Percentiles rank a stretch among this genome's conserved stretches.
These are phyloP conservation scores for Boletales sp. DNA, from an alignment of 768 basidiomycete genomes.

Conservation along the genomic window DNA sequence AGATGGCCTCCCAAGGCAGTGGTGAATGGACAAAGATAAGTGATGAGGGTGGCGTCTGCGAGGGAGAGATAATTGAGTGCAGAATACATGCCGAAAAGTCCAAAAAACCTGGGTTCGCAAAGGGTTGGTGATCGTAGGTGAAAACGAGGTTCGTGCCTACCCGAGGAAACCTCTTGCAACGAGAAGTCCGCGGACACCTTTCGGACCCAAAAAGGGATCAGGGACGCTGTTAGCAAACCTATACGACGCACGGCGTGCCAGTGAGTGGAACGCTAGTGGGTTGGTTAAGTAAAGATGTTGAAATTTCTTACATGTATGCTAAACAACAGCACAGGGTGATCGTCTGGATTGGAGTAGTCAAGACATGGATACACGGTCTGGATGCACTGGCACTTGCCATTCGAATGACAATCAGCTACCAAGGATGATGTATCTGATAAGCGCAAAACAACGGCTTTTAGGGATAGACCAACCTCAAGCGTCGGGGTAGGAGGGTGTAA, in stretches of 20 bases:
- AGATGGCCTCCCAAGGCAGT: constrained; percentile 61
- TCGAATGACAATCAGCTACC: constrained; percentile 50
- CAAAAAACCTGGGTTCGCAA: constrained; percentile 54
- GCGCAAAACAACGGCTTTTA: not conserved
- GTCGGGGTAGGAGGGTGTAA: constrained; percentile 57
- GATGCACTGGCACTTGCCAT: constrained; percentile 41
- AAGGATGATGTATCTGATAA: not conserved
- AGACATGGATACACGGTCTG: not conserved
- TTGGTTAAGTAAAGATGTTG: too few species aligned
- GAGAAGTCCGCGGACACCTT: constrained; percentile 58
- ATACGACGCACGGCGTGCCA: not conserved
- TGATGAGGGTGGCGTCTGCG: constrained; percentile 48
- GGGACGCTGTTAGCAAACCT: constrained; percentile 41
- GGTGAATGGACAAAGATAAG: constrained; percentile 67
- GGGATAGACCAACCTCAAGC: constrained; percentile 42
- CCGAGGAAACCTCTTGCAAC: constrained; percentile 61
- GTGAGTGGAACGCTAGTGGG: too few species aligned
- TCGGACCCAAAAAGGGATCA: constrained; percentile 67
- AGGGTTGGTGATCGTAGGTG: not conserved
- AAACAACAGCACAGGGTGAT: constrained; percentile 53
- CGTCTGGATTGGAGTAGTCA: constrained; percentile 27
- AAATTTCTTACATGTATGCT: constrained; percentile 41
- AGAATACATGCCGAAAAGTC: constrained; percentile 66
- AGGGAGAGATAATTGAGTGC: constrained; percentile 55
- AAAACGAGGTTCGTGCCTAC: constrained; percentile 30